Percentiles rank a stretch among this genome's conserved stretches.
Evolutionary conservation across 345 rosid species (phyloP).

Genomic region (Boechera divaricarpa): DNA sequence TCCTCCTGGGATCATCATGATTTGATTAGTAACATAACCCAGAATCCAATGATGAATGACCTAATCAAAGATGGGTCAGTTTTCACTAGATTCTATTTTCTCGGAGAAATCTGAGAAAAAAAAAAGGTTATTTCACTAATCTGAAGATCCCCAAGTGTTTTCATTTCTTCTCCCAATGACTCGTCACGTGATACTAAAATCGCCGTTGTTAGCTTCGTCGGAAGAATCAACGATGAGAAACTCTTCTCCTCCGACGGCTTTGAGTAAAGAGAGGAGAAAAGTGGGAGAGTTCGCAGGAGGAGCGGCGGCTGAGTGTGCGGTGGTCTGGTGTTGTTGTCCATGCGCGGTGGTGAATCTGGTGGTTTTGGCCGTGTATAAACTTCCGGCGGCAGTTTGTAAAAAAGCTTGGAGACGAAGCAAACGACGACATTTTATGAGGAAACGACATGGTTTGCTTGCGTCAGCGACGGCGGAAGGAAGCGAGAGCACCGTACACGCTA

Average conservation of each 20-base stretch:
- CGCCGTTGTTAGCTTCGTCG: constrained; percentile 40
- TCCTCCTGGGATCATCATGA: constrained; percentile 15
- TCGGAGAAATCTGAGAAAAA: constrained; percentile 3
- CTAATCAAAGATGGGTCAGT: constrained; percentile 23
- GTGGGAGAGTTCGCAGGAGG: constrained; percentile 67
- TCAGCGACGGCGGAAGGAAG: constrained; percentile 27
- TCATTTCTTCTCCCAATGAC: constrained; percentile 35
- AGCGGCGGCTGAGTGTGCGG: constrained; percentile 74
- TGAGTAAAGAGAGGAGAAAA: constrained; percentile 41
- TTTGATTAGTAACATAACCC: constrained; percentile 31
- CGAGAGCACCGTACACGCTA: constrained; percentile 37
- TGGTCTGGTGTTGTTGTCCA: constrained; percentile 75
- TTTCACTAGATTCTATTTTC: constrained; percentile 35
- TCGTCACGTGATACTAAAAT: constrained; percentile 34
- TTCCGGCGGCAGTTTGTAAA: constrained; percentile 67
- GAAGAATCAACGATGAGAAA: constrained; percentile 29
- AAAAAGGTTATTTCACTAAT: constrained; percentile 13
- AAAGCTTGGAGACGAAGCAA: constrained; percentile 54
- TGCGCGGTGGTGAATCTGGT: constrained; percentile 63
- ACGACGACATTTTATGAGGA: constrained; percentile 43
- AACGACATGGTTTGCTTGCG: constrained; percentile 44
- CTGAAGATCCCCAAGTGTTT: constrained; percentile 24
- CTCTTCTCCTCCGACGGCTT: background rate
- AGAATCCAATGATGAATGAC: constrained; percentile 42
- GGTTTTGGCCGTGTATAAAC: constrained; percentile 62